Evolutionary conservation across 139 green algal genomes (phyloP).

Genomic region (Tetratostichococcus sp.): DNA sequence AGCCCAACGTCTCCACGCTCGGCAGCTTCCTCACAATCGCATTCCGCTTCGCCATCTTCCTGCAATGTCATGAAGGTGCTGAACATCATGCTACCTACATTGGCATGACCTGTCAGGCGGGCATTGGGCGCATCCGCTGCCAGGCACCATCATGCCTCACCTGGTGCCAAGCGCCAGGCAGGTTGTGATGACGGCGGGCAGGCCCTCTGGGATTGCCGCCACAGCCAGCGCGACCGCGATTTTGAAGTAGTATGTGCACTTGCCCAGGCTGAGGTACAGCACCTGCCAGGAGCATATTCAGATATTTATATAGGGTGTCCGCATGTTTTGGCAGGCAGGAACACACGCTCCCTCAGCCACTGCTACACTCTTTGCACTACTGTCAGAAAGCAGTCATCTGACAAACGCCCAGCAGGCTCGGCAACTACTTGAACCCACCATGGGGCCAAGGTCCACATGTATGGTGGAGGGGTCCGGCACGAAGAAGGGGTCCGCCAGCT

Average conservation of each 20-base stretch:
- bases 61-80: neutral
- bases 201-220: conserved; percentile 97
- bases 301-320: no score
- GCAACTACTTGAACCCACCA: no score
- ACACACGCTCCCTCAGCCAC: no score
- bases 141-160: neutral
- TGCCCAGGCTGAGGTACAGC: conserved; percentile 24
- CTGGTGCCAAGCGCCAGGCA: conserved; percentile 95
- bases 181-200: conserved; percentile 99
- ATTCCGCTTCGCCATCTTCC: conserved; percentile 64
- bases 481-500: conserved; percentile 23
- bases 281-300: neutral
- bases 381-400: no score
- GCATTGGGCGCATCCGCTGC: no score
- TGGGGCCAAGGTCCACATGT: conserved; percentile 45
- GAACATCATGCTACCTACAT: no score
- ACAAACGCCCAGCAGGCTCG: no score
- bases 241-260: conserved; percentile 94
- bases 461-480: conserved; percentile 55
- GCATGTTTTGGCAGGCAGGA: no score
- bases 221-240: conserved; percentile 96
- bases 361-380: no score
- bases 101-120: no score
- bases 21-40: conserved; percentile 89
- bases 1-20: conserved; percentile 95